These are phyloP conservation scores for Ophiostoma pallidulum DNA, from an alignment of 2,329 filamentous ascomycete species.

Conservation along the genomic window DNA sequence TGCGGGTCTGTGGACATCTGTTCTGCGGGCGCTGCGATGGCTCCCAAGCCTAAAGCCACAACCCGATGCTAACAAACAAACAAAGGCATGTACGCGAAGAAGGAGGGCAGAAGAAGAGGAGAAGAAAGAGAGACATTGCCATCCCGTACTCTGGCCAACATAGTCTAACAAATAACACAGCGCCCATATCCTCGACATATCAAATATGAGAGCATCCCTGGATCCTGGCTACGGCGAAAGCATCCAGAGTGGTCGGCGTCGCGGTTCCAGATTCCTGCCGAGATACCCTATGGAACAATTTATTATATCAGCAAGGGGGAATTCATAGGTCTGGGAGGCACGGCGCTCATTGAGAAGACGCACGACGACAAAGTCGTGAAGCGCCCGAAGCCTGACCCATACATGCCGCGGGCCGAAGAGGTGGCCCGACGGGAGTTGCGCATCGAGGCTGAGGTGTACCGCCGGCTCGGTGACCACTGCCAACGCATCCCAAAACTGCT, in stretches of 20 bases:
- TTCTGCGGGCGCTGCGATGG: too few relatives aligned
- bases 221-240: too few relatives aligned
- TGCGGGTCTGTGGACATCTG: too few relatives aligned
- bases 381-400: background rate
- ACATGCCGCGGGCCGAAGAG: background rate
- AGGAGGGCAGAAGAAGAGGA: too few relatives aligned
- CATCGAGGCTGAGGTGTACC: background rate
- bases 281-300: slow-evolving; percentile 1
- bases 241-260: background rate
- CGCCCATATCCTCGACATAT: too few relatives aligned
- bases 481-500: background rate
- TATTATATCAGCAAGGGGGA: slow-evolving; percentile 1
- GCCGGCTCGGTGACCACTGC: background rate
- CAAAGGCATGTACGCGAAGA: too few relatives aligned
- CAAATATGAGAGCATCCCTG: too few relatives aligned
- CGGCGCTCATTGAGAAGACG: background rate
- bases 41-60: too few relatives aligned
- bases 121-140: too few relatives aligned
- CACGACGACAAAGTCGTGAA: background rate
- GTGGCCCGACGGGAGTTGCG: background rate
- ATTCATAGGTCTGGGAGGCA: background rate
- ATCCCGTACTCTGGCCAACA: too few relatives aligned
- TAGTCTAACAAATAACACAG: too few relatives aligned
- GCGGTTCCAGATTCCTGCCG: background rate
- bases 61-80: too few relatives aligned